Evolutionary conservation across 768 basidiomycete species (phyloP).

Genomic region (Trametes maxima): DNA sequence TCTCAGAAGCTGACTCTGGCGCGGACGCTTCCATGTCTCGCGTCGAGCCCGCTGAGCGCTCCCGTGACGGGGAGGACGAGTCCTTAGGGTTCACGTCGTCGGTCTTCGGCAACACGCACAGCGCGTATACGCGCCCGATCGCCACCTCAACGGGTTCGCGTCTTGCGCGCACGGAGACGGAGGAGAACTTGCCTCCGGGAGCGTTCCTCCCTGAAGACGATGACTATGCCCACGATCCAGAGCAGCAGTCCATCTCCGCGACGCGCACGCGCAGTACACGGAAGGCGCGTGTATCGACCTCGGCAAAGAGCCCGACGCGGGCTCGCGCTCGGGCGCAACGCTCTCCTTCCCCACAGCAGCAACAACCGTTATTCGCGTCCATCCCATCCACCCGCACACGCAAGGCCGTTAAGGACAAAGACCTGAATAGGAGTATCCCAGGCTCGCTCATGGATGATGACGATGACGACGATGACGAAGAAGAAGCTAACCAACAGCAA

Average conservation of each 20-base stretch:
- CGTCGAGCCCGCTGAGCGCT: conserved; percentile 24
- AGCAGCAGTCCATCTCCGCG: conserved; percentile 7
- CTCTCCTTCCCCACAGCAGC: conserved; percentile 8
- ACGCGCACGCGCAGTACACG: background rate
- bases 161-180: conserved; percentile 26
- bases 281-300: background rate
- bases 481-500: conserved; percentile 20
- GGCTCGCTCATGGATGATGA: conserved; percentile 36
- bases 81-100: conserved; percentile 32
- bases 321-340: conserved; percentile 14
- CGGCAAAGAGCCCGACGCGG: background rate
- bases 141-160: conserved; percentile 22
- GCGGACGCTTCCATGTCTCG: conserved; percentile 10
- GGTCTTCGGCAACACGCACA: conserved; percentile 29
- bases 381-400: conserved; percentile 12
- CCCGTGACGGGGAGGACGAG: conserved; percentile 23
- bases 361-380: conserved; percentile 2
- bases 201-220: conserved; percentile 50
- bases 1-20: conserved; percentile 11
- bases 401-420: conserved; percentile 15
- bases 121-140: conserved; percentile 7
- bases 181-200: conserved; percentile 43
- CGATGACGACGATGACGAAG: conserved; percentile 30
- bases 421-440: conserved; percentile 29
- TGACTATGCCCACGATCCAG: conserved; percentile 22